Evolutionary conservation across 176 grass and related monocot species (phyloP).

Genomic region (Melocanna baccifera): DNA sequence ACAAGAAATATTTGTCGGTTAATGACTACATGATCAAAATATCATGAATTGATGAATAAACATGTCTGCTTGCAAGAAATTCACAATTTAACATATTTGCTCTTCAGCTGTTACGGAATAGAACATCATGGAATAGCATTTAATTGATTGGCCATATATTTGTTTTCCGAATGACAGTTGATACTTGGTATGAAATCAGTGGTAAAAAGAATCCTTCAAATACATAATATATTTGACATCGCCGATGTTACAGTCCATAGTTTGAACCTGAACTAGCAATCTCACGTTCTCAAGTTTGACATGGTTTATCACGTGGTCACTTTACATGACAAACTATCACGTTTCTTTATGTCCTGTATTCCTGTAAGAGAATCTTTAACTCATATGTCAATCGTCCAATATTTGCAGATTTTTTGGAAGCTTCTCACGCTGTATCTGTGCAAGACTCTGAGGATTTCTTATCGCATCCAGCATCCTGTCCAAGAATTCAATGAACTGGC

Average conservation of each 20-base stretch:
- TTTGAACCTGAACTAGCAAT: background rate
- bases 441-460: slow-evolving; percentile 42
- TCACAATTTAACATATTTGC: background rate
- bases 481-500: slow-evolving; percentile 41
- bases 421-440: slow-evolving; percentile 18
- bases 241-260: background rate
- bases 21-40: background rate
- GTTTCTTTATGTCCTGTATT: background rate
- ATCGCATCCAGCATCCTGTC: slow-evolving; percentile 37
- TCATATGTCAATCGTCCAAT: slow-evolving; percentile 39
- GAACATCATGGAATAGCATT: background rate
- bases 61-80: background rate
- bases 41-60: slow-evolving; percentile 4
- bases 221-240: background rate
- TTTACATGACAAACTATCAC: background rate
- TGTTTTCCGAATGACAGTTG: background rate
- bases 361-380: background rate
- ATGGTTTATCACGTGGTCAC: background rate
- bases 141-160: background rate
- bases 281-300: background rate
- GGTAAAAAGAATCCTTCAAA: background rate
- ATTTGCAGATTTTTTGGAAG: slow-evolving; percentile 27
- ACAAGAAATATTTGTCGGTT: background rate
- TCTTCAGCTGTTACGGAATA: background rate
- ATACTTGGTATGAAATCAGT: background rate